Percentiles rank a stretch among this genome's conserved stretches.
Evolutionary conservation across 2,329 filamentous ascomycete genomes (phyloP).

Genomic region (Pseudocercospora cruenta): DNA sequence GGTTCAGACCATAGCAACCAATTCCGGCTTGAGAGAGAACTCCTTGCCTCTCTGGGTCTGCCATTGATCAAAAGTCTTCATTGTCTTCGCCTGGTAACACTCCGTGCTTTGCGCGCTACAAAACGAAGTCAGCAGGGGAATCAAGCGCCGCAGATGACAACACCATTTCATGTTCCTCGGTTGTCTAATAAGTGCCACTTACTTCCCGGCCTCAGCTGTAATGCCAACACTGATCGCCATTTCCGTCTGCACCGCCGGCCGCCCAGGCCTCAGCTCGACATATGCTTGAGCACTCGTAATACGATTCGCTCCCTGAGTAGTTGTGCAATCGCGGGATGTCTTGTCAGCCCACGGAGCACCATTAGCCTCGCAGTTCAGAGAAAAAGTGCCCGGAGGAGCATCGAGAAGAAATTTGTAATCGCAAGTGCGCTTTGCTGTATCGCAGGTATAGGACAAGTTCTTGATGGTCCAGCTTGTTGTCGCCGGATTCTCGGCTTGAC

Average conservation of each 20-base stretch:
- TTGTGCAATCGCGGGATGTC: neutral
- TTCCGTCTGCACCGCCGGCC: neutral
- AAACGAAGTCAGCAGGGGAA: neutral
- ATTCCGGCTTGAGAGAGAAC: neutral
- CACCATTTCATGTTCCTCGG: neutral
- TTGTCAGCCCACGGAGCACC: neutral
- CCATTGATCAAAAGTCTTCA: neutral
- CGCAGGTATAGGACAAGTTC: neutral
- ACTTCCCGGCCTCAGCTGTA: neutral
- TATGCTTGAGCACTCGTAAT: neutral
- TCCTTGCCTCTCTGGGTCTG: neutral
- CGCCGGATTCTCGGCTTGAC: neutral
- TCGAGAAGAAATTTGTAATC: neutral
- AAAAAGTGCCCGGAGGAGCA: neutral
- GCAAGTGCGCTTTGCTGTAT: neutral
- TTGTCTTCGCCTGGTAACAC: neutral
- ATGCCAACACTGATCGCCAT: neutral
- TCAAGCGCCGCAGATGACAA: neutral
- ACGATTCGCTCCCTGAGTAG: neutral
- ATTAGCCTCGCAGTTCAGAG: neutral
- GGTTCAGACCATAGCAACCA: neutral
- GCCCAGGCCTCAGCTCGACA: neutral
- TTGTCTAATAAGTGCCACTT: neutral
- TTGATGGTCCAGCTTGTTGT: neutral
- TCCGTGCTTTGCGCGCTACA: neutral